Base-by-base conservation (phyloP, 805 yeast genomes). In the Yarrowia yakushimensis region DNA sequence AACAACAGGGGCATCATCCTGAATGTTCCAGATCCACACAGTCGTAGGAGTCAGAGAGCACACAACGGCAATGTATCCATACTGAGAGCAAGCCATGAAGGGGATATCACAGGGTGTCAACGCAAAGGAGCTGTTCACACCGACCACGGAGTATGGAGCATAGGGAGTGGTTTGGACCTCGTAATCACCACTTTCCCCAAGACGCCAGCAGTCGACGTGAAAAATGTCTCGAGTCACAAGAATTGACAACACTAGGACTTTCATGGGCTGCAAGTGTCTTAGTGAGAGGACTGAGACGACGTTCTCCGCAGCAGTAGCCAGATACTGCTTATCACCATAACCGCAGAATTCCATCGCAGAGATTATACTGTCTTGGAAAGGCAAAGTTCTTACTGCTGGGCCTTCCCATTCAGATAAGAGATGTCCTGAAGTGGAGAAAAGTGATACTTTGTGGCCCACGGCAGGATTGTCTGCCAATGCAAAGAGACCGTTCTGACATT, bases 21-120 rank as follows among this genome's bases (percentile, higher is more conserved):
- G 48, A 7, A 55, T 39, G 11, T 39, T 39, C 61, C 61, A 55
- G 46, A 55, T 55, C 61, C 61, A 55, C 28, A 55, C 61, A 0
- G 61, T 55, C 7, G 48, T 55, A 6, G 61, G 61, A 2, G 61
- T 55, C 37, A 41, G 36, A 13, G 61, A 55, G 28, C 61, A 55
- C 7, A 55, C 61, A n/a, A 55, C 15, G 23, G 61, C 61, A 34
- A 52, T 52, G 25, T 52, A 52, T 15, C 48, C 61, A 23, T 55
- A 48, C 8, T 43, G 34, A 6, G 61, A 55, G 20, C 48, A 55
- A n/a, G 48, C 61, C 48, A 52, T 36, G 33, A 23, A 52, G 33
- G 59, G 37, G 25, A 52, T 52, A 23, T 52, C 43, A 27, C 61
- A 39, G 9, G 61, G 39, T 3, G 61, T 39, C 20, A 28, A 8